These are phyloP conservation scores for Cryptococcus amylolentus DNA, from an alignment of 1,284 basidiomycete genomes.

Conservation along the genomic window DNA sequence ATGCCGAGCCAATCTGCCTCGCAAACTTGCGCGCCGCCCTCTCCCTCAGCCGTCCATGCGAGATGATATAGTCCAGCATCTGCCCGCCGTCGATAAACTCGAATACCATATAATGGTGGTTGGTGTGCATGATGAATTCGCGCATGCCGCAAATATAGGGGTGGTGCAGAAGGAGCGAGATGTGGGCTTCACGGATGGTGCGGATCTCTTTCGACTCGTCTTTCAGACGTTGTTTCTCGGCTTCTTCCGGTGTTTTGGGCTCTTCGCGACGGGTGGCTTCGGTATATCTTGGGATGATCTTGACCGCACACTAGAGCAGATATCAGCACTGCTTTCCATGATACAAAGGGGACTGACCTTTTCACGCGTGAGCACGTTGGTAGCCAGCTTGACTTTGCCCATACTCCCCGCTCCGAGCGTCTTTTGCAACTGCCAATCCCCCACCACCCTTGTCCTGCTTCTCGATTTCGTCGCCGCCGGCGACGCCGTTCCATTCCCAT, in stretches of 20 bases:
- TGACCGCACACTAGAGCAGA: slow-evolving; percentile 79
- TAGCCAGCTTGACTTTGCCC: slow-evolving; percentile 98
- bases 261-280: slow-evolving; percentile 54
- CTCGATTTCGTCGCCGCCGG: slow-evolving; percentile 2
- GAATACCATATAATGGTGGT: slow-evolving; percentile 99
- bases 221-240: slow-evolving; percentile 69
- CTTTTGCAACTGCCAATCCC: slow-evolving; percentile 95
- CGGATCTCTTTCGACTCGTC: slow-evolving; percentile 95
- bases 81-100: slow-evolving; percentile 99
- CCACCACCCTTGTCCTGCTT: slow-evolving; percentile 53
- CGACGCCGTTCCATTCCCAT: slow-evolving; percentile 3
- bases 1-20: slow-evolving; percentile 88
- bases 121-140: slow-evolving; percentile 91
- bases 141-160: slow-evolving; percentile 99
- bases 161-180: slow-evolving; percentile 91
- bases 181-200: slow-evolving; percentile 89
- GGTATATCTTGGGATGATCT: slow-evolving; percentile 86
- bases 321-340: slow-evolving; percentile 3
- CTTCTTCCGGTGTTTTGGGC: slow-evolving; percentile 39
- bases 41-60: slow-evolving; percentile 92
- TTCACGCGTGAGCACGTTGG: slow-evolving; percentile 82
- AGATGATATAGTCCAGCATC: slow-evolving; percentile 99
- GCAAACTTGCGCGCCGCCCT: slow-evolving; percentile 95
- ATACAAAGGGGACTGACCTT: slow-evolving; percentile 62
- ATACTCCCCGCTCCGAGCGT: slow-evolving; percentile 96